Conservation (phyloP, 805 yeast species). For the Helenozyma baotianmanensis region DNA sequence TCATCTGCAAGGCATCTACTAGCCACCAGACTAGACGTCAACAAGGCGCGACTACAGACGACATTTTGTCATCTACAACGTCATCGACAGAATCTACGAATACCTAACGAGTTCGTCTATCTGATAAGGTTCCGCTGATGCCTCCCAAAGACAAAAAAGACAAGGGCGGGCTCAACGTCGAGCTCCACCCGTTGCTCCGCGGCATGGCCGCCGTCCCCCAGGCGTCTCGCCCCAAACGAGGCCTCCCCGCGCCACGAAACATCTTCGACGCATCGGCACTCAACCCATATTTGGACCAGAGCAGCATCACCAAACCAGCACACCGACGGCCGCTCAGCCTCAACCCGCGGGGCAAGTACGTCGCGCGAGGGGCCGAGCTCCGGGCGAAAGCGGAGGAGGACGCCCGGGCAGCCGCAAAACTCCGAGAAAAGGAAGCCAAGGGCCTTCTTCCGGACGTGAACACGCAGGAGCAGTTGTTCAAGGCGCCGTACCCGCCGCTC, state of each 20-base stretch:
- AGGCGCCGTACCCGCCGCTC: constrained; percentile 49
- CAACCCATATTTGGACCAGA: constrained; percentile 37
- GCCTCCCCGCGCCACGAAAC: too few species aligned
- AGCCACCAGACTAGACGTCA: too few species aligned
- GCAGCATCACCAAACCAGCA: constrained; percentile 9
- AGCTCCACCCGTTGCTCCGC: constrained; percentile 35
- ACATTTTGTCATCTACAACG: too few species aligned
- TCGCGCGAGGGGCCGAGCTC: constrained; percentile 48
- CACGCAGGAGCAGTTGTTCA: constrained; percentile 54
- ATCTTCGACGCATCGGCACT: constrained; percentile 31
- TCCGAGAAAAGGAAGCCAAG: constrained; percentile 29
- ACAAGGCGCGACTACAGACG: too few species aligned
- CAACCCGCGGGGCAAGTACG: constrained; percentile 60
- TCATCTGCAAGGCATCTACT: too few species aligned
- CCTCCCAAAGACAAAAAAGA: too few species aligned
- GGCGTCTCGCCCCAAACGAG: constrained; percentile 18
- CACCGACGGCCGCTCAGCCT: constrained; percentile 49
- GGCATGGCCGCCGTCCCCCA: constrained; percentile 23
- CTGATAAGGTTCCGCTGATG: too few species aligned
- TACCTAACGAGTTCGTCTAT: too few species aligned
- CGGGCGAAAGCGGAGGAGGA: constrained; percentile 37
- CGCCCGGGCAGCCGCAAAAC: constrained; percentile 16
- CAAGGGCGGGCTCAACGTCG: constrained; percentile 29
- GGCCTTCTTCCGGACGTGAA: constrained; percentile 49
- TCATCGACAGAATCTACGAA: too few species aligned